These are phyloP conservation scores for Myriosclerotinia curreyana DNA, from an alignment of 2,329 filamentous ascomycete genomes.

Conservation along the genomic window DNA sequence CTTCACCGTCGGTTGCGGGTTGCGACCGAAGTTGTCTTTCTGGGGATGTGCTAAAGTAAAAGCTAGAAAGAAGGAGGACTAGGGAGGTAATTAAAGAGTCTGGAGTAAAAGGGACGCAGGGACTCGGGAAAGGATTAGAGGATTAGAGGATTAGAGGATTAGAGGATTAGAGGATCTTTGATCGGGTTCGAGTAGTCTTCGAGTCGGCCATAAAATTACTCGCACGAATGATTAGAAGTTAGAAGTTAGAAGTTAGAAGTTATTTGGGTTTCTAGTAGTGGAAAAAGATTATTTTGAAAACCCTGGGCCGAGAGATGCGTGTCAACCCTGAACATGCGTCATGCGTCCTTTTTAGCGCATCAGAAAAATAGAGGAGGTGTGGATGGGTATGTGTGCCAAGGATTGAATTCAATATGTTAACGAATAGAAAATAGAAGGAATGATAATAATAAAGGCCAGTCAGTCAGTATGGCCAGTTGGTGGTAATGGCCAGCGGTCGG, in stretches of 20 bases:
- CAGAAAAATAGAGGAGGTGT: neutral
- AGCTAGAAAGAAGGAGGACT: constrained; percentile 13
- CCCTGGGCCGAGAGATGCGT: constrained; percentile 15
- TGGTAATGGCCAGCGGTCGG: constrained; percentile 12
- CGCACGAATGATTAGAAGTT: constrained; percentile 12
- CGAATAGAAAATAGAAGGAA: constrained; percentile 11
- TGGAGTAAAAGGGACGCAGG: neutral
- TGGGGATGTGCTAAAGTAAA: neutral
- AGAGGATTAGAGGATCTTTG: neutral
- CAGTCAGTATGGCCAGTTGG: neutral
- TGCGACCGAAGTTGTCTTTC: neutral
- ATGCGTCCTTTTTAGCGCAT: constrained; percentile 8
- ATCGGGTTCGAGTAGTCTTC: neutral
- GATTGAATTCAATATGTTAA: constrained; percentile 14
- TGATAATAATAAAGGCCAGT: neutral
- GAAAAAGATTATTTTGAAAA: constrained; percentile 8
- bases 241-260: constrained; percentile 18
- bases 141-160: too few relatives aligned
- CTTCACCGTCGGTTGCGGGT: constrained; percentile 15
- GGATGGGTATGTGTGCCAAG: constrained; percentile 9
- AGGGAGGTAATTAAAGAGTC: neutral
- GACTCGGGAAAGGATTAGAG: neutral
- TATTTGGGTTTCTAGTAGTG: constrained; percentile 22
- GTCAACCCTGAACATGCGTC: constrained; percentile 20
- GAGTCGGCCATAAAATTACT: constrained; percentile 2